Base-by-base conservation (phyloP, 2,329 filamentous ascomycete genomes). In the Lachnellula cervina region DNA sequence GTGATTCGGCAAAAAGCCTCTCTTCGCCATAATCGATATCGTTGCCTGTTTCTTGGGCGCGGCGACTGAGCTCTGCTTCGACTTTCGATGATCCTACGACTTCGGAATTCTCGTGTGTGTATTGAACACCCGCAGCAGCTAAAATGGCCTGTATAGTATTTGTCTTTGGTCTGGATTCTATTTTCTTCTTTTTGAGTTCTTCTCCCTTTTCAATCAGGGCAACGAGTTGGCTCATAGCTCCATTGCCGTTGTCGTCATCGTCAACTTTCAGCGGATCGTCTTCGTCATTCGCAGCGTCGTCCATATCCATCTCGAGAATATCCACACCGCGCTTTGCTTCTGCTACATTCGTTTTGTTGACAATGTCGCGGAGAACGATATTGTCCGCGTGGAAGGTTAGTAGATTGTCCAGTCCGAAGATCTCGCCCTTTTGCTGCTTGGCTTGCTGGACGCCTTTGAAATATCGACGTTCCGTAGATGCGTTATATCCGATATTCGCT, bases 271-370 rank as follows among this genome's bases (percentile, higher is more conserved):
- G 69, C 17, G 51, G 69, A 40, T 69, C 69, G 17, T 81, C 77
- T 2, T 80, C 78, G 14, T 83, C 79, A 45, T 80, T 76, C 5
- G 76, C 76, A 0, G 79, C 80, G 59, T 83, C 77, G 16, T 87
- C 81, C 64, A 89, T 77, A 57, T 95, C 84, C 17, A 96, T 80
- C 52, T 89, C 86, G n/a, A 86, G 79, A 32, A 97, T 83, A 28
- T 83, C 80, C 9, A 97, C 88, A 0, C 91, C 93, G 0, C 88
- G 90, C 68, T 87, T 89, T 43, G 90, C 90, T 74, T 99, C 94
- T 4, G 94, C 94, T 51, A 99, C 86, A 66, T 99, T 99, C 28
- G 94, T 97, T 72, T 97, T 96, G 76, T 97, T 96, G 65, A 99
- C 90, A 63, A 99, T 97, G 54, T 97, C 90, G n/a, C 89, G 83